These are phyloP conservation scores for Malus domestica DNA, from an alignment of 306 rosid genomes.

Conservation along the genomic window ASM211411v1 NC_041798.1:31744001-31744500, in stretches of 20 bases:
- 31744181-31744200: background rate
- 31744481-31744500: background rate
- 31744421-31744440: too few relatives aligned
- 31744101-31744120: conserved; percentile 63
- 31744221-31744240: background rate
- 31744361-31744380: too few relatives aligned
- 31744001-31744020: background rate
- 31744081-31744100: conserved; percentile 69
- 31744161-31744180: background rate
- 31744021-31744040: background rate
- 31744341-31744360: too few relatives aligned
- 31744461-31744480: background rate
- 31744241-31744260: background rate
- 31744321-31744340: too few relatives aligned
- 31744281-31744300: too few relatives aligned
- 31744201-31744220: background rate
- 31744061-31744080: conserved; percentile 69
- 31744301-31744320: too few relatives aligned
- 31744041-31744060: background rate
- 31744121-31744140: conserved; percentile 71
- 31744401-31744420: too few relatives aligned
- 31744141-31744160: conserved; percentile 1
- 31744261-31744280: too few relatives aligned
- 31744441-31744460: too few relatives aligned
- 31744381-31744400: too few relatives aligned